Evolutionary conservation across 2,329 filamentous ascomycete species (phyloP).

Genomic region (Venturia nashicola): DNA sequence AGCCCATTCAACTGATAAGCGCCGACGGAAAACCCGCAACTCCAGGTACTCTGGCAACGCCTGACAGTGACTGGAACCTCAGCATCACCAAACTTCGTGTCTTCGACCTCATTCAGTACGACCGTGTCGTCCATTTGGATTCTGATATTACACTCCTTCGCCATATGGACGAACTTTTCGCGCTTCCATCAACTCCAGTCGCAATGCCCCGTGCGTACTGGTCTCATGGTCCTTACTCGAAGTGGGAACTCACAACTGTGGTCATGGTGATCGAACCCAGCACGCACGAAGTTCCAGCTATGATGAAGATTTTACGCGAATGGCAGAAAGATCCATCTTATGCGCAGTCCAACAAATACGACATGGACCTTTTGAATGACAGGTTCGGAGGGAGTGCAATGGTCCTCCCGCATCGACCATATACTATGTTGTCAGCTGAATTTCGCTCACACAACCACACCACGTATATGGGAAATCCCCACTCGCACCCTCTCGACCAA

Average conservation of each 20-base stretch:
- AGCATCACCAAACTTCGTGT: slow-evolving; percentile 10
- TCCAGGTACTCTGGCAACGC: slow-evolving; percentile 5
- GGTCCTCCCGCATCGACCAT: slow-evolving; percentile 51
- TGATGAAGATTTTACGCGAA: slow-evolving; percentile 10
- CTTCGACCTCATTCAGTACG: slow-evolving; percentile 9
- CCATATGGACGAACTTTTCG: slow-evolving; percentile 58
- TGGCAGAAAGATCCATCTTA: slow-evolving; percentile 13
- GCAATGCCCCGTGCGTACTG: slow-evolving; percentile 65
- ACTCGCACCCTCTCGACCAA: slow-evolving; percentile 20
- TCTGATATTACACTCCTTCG: slow-evolving; percentile 20
- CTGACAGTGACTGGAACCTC: slow-evolving; percentile 7
- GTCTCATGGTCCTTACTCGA: slow-evolving; percentile 38
- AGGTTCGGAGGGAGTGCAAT: slow-evolving; percentile 46
- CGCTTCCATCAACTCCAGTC: slow-evolving; percentile 46
- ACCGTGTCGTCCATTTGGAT: slow-evolving; percentile 9
- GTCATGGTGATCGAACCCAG: slow-evolving; percentile 49
- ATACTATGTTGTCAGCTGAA: slow-evolving; percentile 49
- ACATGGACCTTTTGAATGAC: slow-evolving; percentile 57
- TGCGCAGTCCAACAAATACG: slow-evolving; percentile 33
- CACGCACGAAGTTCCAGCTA: slow-evolving; percentile 17
- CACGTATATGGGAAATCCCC: slow-evolving; percentile 32
- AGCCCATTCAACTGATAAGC: slow-evolving; percentile 5
- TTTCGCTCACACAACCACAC: slow-evolving; percentile 44
- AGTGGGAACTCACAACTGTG: slow-evolving; percentile 44
- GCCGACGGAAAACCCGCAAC: slow-evolving; percentile 4